Evolutionary conservation across 495 filamentous ascomycete genomes (phyloP), one percentile per base, ranked within the genome.

Genomic region (Niebla homalea): DNA sequence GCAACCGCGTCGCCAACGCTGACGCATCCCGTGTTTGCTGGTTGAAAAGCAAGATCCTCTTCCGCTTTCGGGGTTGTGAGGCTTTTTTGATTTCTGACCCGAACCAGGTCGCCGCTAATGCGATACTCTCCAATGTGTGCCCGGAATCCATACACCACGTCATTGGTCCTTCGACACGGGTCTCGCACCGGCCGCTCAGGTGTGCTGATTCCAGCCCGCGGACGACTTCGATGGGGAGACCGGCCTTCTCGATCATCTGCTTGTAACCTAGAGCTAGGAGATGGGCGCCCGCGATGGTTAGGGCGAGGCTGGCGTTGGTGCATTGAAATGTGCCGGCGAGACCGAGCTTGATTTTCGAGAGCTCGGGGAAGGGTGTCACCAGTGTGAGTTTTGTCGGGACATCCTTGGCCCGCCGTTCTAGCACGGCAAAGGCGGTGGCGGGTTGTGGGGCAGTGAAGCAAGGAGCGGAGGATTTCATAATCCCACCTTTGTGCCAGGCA

Each of bases 401-500:
- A 48, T 93, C 85, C 5, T 61, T 57, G 2, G 90, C 92, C 36
- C 93, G 75, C 29, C 81, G 62, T 25, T 70, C 55, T 12, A 98
- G 65, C 6, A 97, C 88, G 21, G 74, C 63, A 43, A 83, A 64
- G 0, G 89, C 92, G 12, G 60, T 66, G 1, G 73, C 64, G 0
- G 71, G 67, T 62, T 98, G 92, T 15, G 79, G 77, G 11, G 84
- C 78, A 1, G 83, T 86, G 49, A 94, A 92, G 2, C 78, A 84
- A 8, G 78, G 75, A 11, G 70, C 70, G 0, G 76, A 79, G 2
- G 62, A 21, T 62, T 97, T 98, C 69, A 95, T 83, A 46, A 97
- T 90, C 12, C 92, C 92, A 12, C 77, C 85, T 64, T 98, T 97
- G 60, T 98, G 90, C 92, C 93, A 97, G 4, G 93, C 90, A 52